Percentiles rank a stretch among this genome's conserved stretches.
Conservation (phyloP, 2,329 filamentous ascomycete genomes). For the Fusarium kyushuense region DNA sequence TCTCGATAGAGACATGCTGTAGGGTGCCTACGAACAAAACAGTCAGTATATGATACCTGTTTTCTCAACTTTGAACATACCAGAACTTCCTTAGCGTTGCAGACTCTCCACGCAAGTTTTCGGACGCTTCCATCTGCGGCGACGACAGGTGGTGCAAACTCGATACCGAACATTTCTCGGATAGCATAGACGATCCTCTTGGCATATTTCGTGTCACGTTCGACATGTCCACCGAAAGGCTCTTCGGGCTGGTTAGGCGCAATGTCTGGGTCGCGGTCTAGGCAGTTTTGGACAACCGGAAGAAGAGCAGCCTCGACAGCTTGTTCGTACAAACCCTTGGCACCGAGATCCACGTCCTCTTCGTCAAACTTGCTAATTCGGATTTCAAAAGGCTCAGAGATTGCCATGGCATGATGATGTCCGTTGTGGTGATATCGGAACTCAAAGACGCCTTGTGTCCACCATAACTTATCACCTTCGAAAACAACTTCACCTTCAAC, state of each 20-base stretch:
- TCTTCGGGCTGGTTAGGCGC: constrained; percentile 85
- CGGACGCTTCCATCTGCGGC: constrained; percentile 89
- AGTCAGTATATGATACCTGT: constrained; percentile 9
- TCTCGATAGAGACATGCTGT: constrained; percentile 75
- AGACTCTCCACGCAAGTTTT: constrained; percentile 94
- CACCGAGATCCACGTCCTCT: constrained; percentile 73
- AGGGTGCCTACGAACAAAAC: constrained; percentile 68
- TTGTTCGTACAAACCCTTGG: constrained; percentile 70
- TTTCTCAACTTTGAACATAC: constrained; percentile 64
- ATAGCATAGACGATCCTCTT: constrained; percentile 93
- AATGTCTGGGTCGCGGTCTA: constrained; percentile 91
- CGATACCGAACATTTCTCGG: constrained; percentile 95
- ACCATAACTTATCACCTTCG: constrained; percentile 93
- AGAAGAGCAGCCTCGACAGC: constrained; percentile 83
- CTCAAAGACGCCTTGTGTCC: constrained; percentile 96
- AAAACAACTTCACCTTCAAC: constrained; percentile 88
- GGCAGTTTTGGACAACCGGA: constrained; percentile 88
- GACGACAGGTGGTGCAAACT: constrained; percentile 93
- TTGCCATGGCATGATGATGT: constrained; percentile 91
- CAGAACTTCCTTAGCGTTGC: constrained; percentile 94
- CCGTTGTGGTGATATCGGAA: constrained; percentile 97
- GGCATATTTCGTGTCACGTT: constrained; percentile 89
- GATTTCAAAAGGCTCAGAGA: constrained; percentile 94
- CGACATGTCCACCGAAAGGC: constrained; percentile 84
- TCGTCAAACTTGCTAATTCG: constrained; percentile 83